These are phyloP conservation scores for Fragilaria radians DNA, from an alignment of 108 stramenopile species.

Conservation along the genomic window DNA sequence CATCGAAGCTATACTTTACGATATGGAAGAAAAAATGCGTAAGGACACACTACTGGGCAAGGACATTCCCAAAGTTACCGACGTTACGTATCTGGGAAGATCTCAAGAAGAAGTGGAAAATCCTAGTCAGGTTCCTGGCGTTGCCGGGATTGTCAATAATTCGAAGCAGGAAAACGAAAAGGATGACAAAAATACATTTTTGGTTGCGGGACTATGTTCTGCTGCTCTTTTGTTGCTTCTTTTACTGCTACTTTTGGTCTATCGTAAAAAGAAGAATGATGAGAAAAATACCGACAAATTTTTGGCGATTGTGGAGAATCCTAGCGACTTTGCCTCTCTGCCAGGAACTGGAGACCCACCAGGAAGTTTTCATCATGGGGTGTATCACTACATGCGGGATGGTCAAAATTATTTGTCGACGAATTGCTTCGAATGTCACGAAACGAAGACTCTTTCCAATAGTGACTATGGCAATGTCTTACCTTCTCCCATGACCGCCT, in stretches of 20 bases:
- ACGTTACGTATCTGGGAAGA: slow-evolving; percentile 6
- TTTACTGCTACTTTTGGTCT: neutral
- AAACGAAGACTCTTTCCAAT: slow-evolving; percentile 6
- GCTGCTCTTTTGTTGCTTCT: neutral
- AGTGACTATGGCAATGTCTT: neutral
- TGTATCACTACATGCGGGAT: slow-evolving; percentile 36
- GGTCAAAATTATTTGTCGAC: slow-evolving; percentile 44
- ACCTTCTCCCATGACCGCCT: slow-evolving; percentile 16
- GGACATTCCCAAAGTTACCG: slow-evolving; percentile 2
- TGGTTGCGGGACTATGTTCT: neutral
- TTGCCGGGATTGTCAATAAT: neutral
- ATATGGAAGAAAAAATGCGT: slow-evolving; percentile 40
- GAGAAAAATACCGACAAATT: neutral
- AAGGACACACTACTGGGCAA: slow-evolving; percentile 32
- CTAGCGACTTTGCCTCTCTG: neutral
- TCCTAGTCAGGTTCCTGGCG: neutral
- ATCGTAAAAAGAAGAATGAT: neutral
- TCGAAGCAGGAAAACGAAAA: neutral
- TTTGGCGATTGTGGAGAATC: neutral
- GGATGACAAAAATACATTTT: neutral
- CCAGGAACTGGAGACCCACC: slow-evolving; percentile 47
- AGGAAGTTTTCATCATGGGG: slow-evolving; percentile 37
- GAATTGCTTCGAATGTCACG: slow-evolving; percentile 28
- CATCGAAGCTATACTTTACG: slow-evolving; percentile 22
- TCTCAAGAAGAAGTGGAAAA: neutral